These are phyloP conservation scores for Boletus smithii DNA, from an alignment of 1,284 basidiomycete species.

Conservation along the genomic window DNA sequence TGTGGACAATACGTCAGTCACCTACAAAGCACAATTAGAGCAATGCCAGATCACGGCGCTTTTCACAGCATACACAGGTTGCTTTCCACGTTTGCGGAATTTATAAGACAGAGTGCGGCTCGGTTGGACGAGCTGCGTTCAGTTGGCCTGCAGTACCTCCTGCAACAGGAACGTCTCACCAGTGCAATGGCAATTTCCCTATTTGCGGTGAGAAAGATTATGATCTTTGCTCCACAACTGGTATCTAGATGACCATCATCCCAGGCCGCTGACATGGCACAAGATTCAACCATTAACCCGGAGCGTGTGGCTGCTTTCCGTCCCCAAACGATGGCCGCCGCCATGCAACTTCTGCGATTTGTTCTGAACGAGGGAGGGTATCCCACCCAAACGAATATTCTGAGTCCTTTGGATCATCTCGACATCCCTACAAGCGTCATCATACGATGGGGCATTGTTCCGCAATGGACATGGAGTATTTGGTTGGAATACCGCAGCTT, in stretches of 20 bases:
- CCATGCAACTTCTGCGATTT: slow-evolving; percentile 46
- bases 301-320: slow-evolving; percentile 30
- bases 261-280: slow-evolving; percentile 24
- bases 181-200: slow-evolving; percentile 54
- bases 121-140: slow-evolving; percentile 13
- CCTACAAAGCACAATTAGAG: background rate
- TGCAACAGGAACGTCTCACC: slow-evolving; percentile 41
- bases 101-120: slow-evolving; percentile 21
- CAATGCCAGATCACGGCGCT: background rate
- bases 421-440: slow-evolving; percentile 49
- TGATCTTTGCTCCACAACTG: background rate
- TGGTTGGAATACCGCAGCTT: slow-evolving; percentile 55
- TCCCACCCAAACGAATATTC: slow-evolving; percentile 14
- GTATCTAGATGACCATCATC: slow-evolving; percentile 1
- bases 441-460: slow-evolving; percentile 48
- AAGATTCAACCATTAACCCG: background rate
- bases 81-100: slow-evolving; percentile 20
- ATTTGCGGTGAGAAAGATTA: slow-evolving; percentile 48
- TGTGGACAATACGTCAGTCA: slow-evolving; percentile 23
- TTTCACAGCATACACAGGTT: slow-evolving; percentile 21
- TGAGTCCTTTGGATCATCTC: slow-evolving; percentile 31
- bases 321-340: slow-evolving; percentile 44
- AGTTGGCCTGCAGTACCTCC: slow-evolving; percentile 7
- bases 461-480: slow-evolving; percentile 62
- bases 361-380: slow-evolving; percentile 34